phyloP scores from a whole-genome alignment of 176 grass and related monocot genomes.

The Melocanna baccifera region DNA sequence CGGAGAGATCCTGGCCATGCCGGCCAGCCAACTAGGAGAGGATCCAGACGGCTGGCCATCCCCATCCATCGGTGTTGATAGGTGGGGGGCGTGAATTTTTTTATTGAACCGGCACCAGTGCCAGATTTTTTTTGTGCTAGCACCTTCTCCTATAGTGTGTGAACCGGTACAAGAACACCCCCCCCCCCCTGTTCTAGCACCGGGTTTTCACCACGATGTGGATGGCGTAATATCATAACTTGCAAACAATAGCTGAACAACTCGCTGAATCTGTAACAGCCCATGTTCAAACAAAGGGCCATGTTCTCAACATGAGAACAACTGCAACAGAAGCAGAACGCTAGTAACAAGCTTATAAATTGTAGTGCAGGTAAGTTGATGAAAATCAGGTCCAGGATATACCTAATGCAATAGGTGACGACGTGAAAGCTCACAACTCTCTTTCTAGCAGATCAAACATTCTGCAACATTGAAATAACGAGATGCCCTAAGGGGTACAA shows the following conservation, averaged over 20 bases:
- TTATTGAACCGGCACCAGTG: too few relatives aligned
- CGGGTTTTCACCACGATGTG: too few relatives aligned
- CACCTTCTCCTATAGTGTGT: too few relatives aligned
- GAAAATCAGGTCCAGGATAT: neutral
- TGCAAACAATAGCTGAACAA: neutral
- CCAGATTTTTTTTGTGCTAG: too few relatives aligned
- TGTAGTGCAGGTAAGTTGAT: neutral
- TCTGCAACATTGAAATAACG: neutral
- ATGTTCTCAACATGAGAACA: neutral
- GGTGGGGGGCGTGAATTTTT: too few relatives aligned
- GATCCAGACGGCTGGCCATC: too few relatives aligned
- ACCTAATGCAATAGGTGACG: neutral
- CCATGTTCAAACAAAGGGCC: neutral
- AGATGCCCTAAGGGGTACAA: slow-evolving; percentile 7
- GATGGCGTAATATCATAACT: neutral
- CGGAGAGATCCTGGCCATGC: too few relatives aligned
- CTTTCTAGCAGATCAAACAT: slow-evolving; percentile 21
- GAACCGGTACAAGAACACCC: too few relatives aligned
- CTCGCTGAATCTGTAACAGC: neutral
- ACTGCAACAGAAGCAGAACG: neutral
- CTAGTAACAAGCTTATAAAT: neutral
- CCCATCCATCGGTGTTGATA: too few relatives aligned
- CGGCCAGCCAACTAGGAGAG: too few relatives aligned
- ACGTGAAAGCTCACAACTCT: slow-evolving; percentile 22
- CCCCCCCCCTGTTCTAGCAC: too few relatives aligned